Base-by-base conservation (phyloP, 2,329 filamentous ascomycete species). In the Neofusicoccum kwambonambiense region DNA sequence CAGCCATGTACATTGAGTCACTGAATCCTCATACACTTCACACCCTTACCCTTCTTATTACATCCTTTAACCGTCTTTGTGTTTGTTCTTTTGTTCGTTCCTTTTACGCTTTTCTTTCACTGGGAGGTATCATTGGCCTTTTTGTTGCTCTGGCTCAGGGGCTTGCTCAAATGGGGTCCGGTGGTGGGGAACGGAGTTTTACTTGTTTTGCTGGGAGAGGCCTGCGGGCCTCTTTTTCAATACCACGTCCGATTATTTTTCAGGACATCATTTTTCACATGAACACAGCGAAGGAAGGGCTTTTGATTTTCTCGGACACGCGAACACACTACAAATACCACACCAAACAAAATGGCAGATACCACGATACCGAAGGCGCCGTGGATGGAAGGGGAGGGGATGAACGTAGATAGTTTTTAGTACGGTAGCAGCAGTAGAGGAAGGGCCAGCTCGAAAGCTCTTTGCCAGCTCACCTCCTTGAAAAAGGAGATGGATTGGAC, bases 191-290 rank as follows among this genome's bases (percentile, higher is more conserved):
- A 60, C 56, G 56, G 56, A 60, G 56, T 60, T 39, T 60, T 22
- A 34, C 42, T 60, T 60, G 56, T 60, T 60, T 60, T 45, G 42
- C 56, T 47, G 42, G 37, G 44, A 47, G 22, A 31, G 31, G 56
- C 44, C 42, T n/a, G 37, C 56, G 42, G 56, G 44, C 15, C 13
- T 39, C 39, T 47, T 47, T 41, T 60, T 47, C 27, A 60, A 60
- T 60, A 60, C 56, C 56, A 47, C 41, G 56, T 60, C 56, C 56
- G 56, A 47, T 19, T 60, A 47, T 60, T 60, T 60, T 60, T 60
- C 31, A 45, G 56, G 56, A 60, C 56, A 45, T 45, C 50, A 15
- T 22, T 60, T 47, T 47, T 47, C 56, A 47, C 41, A 60, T 45
- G 41, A 47, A 60, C 56, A 60, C 56, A 60, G 42, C 56, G 56